Evolutionary conservation across 2,329 filamentous ascomycete species (phyloP).

Genomic region (Ophiostoma novo-ulmi): DNA sequence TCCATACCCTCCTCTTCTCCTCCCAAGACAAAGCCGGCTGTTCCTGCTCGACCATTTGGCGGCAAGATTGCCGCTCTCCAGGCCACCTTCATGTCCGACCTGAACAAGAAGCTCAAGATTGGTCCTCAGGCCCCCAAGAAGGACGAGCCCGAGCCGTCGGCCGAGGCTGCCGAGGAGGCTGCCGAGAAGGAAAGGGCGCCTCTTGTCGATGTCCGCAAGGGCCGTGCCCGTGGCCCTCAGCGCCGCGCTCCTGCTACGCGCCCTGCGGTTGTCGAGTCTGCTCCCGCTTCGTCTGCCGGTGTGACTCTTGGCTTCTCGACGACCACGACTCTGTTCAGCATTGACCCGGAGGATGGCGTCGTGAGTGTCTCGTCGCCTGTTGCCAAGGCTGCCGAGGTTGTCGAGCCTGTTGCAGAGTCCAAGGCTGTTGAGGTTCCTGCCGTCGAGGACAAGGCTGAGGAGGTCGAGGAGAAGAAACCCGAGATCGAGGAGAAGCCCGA

Average conservation of each 20-base stretch:
- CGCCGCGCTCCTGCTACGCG: constrained; percentile 40
- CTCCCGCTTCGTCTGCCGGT: constrained; percentile 33
- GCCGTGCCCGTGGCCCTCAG: constrained; percentile 81
- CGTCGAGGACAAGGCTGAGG: neutral
- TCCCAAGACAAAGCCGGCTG: constrained; percentile 71
- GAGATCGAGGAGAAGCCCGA: neutral
- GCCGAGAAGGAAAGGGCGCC: constrained; percentile 67
- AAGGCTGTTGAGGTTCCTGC: neutral
- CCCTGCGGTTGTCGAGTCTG: constrained; percentile 31
- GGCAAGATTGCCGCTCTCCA: constrained; percentile 88
- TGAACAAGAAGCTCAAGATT: constrained; percentile 82
- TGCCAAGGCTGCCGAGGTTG: neutral
- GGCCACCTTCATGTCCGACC: constrained; percentile 84
- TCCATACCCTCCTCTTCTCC: constrained; percentile 32
- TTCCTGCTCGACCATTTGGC: constrained; percentile 72
- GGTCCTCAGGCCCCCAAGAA: constrained; percentile 77
- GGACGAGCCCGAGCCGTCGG: constrained; percentile 55
- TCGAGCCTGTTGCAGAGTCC: neutral
- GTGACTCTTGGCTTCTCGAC: constrained; percentile 43
- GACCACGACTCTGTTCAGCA: constrained; percentile 48
- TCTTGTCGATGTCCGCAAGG: constrained; percentile 83
- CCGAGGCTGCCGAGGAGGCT: constrained; percentile 47
- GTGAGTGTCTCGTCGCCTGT: constrained; percentile 34
- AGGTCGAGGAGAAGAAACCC: too few species aligned
- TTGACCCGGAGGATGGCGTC: constrained; percentile 47